Conservation (phyloP, 495 filamentous ascomycete genomes). For the Achaetomiella virescens region DNA sequence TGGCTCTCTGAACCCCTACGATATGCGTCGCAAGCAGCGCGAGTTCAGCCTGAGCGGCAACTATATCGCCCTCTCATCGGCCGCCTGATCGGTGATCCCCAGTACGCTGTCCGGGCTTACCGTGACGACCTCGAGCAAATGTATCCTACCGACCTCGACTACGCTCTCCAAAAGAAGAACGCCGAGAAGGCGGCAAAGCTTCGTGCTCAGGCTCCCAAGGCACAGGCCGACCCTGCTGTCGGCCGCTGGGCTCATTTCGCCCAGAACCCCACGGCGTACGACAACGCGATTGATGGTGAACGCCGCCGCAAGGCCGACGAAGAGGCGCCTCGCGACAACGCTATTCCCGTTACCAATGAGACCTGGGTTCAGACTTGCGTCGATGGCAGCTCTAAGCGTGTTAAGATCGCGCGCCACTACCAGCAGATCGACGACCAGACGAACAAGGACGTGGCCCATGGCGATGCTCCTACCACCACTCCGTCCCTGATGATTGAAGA, state of each 20-base stretch:
- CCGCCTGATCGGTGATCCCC: conserved; percentile 49
- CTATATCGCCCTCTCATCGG: conserved; percentile 87
- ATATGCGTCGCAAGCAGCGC: conserved; percentile 80
- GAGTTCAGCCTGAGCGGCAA: conserved; percentile 84
- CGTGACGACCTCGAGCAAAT: conserved; percentile 69
- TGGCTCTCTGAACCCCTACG: conserved; percentile 69
- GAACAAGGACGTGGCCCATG: background rate
- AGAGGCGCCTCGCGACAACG: conserved; percentile 9
- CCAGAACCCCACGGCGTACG: conserved; percentile 17
- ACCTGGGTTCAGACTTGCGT: conserved; percentile 29
- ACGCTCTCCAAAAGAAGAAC: conserved; percentile 26
- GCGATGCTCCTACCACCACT: background rate
- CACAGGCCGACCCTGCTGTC: conserved; percentile 5
- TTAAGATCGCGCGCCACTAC: conserved; percentile 35
- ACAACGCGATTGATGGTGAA: conserved; percentile 18
- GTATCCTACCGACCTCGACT: conserved; percentile 65
- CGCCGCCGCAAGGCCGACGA: conserved; percentile 28
- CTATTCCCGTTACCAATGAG: conserved; percentile 15
- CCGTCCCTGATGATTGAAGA: conserved; percentile 1
- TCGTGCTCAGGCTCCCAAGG: background rate
- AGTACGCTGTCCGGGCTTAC: conserved; percentile 65
- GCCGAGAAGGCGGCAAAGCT: conserved; percentile 8
- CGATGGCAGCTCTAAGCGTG: conserved; percentile 32
- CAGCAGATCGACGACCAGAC: conserved; percentile 13
- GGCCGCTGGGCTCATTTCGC: conserved; percentile 21